phyloP scores from a whole-genome alignment of 495 filamentous ascomycete species.

The Hypoxylon crocopeplum region DNA sequence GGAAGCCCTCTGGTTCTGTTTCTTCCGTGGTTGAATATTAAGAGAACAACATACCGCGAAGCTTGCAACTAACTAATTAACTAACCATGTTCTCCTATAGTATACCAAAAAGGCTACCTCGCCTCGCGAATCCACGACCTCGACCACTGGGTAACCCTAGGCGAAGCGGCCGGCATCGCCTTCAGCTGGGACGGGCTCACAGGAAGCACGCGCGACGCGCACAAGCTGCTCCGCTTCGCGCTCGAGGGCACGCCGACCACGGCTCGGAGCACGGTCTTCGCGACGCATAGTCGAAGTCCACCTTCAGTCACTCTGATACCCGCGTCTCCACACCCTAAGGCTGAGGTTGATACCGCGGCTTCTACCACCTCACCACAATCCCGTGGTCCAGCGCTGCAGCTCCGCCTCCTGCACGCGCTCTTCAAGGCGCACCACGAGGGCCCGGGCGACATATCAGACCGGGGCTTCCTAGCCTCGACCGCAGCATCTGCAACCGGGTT shows the following conservation, averaged over 20 bases:
- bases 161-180: conserved; percentile 65
- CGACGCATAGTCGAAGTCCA: too few species aligned
- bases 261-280: conserved; percentile 23
- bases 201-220: conserved; percentile 76
- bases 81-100: conserved; percentile 9
- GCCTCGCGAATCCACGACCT: conserved; percentile 1
- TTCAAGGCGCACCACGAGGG: conserved; percentile 75
- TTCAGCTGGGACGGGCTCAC: conserved; percentile 76
- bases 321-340: not conserved
- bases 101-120: conserved; percentile 34
- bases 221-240: conserved; percentile 73
- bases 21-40: too few species aligned
- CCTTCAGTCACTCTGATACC: too few species aligned
- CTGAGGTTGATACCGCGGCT: not conserved
- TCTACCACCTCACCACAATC: not conserved
- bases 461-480: conserved; percentile 60
- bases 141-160: conserved; percentile 52
- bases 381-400: conserved; percentile 57
- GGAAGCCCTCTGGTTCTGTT: too few species aligned
- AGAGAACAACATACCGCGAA: not conserved
- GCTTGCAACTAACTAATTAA: not conserved
- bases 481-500: conserved; percentile 60
- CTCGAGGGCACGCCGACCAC: conserved; percentile 58
- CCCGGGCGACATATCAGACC: conserved; percentile 75
- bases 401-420: conserved; percentile 68